phyloP scores from a whole-genome alignment of 208 protist genomes.

The Leishmania major region DNA sequence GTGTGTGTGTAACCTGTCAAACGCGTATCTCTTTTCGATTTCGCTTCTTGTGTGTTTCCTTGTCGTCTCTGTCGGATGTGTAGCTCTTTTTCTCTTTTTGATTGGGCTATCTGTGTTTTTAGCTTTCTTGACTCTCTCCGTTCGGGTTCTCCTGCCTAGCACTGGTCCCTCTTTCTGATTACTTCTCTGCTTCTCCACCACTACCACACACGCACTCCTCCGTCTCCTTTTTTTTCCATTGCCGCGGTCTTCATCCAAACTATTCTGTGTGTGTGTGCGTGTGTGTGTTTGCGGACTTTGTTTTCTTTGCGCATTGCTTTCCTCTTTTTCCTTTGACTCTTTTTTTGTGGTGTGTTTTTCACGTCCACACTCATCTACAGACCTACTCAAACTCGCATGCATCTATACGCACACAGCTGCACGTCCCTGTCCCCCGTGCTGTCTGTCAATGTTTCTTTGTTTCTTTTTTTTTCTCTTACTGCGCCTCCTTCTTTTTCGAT shows the following conservation, averaged over 20 bases:
- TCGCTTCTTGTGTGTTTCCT: background rate
- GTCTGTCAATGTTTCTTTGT: background rate
- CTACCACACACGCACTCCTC: background rate
- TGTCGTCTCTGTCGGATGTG: background rate
- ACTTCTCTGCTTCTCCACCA: background rate
- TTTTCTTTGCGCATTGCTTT: background rate
- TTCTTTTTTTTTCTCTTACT: background rate
- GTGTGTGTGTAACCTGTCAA: background rate
- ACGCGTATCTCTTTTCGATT: background rate
- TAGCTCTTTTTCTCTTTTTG: background rate
- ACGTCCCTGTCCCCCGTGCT: background rate
- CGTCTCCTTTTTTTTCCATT: background rate
- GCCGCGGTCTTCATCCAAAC: background rate
- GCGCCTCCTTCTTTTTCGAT: background rate
- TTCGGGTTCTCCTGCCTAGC: background rate
- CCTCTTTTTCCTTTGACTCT: background rate
- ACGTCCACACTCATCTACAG: background rate
- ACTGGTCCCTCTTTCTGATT: background rate
- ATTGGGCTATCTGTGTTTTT: background rate
- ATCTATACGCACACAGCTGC: background rate
- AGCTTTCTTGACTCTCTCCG: background rate
- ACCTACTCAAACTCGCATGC: background rate
- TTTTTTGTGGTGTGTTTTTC: background rate
- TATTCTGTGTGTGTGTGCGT: constrained; percentile 9
- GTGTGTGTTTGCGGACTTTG: background rate